Percentiles rank a stretch among this genome's conserved stretches.
Evolutionary conservation across 192 early-diverging fungal species (phyloP).

Genomic region (Glomus cerebriforme): DNA sequence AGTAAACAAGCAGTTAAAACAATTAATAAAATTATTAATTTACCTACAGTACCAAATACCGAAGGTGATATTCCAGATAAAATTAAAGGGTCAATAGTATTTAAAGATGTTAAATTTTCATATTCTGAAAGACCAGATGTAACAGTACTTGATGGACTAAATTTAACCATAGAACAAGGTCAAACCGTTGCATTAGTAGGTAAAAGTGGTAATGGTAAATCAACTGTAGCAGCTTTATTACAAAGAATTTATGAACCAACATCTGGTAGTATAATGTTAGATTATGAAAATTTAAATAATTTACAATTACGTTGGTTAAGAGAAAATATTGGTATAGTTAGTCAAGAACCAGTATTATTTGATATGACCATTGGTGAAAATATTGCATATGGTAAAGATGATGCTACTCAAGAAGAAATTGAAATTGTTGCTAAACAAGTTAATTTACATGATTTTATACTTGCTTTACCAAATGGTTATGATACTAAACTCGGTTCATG

Average conservation of each 20-base stretch:
- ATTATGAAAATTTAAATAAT: slow-evolving; percentile 59
- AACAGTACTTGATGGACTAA: slow-evolving; percentile 57
- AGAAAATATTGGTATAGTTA: slow-evolving; percentile 64
- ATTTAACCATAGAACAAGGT: slow-evolving; percentile 56
- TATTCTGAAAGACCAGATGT: slow-evolving; percentile 67
- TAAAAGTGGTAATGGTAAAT: slow-evolving; percentile 66
- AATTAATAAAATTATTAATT: not conserved
- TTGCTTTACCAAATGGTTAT: slow-evolving; percentile 55
- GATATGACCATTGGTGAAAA: slow-evolving; percentile 69
- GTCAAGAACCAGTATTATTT: slow-evolving; percentile 78
- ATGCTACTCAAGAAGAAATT: slow-evolving; percentile 67
- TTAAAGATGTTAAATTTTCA: slow-evolving; percentile 61
- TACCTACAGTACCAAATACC: not conserved
- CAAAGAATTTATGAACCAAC: slow-evolving; percentile 76
- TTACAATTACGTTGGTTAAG: slow-evolving; percentile 61
- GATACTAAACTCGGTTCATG: slow-evolving; percentile 49
- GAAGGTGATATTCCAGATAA: slow-evolving; percentile 27
- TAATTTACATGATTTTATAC: slow-evolving; percentile 71
- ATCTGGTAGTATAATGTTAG: slow-evolving; percentile 56
- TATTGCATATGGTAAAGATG: slow-evolving; percentile 57
- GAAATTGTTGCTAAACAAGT: slow-evolving; percentile 69
- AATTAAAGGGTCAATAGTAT: slow-evolving; percentile 51
- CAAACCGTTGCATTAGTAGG: slow-evolving; percentile 30
- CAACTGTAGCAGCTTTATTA: slow-evolving; percentile 62
- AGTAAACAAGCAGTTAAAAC: slow-evolving; percentile 24